Base-by-base conservation (phyloP, 306 rosid species). In the Styphnolobium japonicum region DNA sequence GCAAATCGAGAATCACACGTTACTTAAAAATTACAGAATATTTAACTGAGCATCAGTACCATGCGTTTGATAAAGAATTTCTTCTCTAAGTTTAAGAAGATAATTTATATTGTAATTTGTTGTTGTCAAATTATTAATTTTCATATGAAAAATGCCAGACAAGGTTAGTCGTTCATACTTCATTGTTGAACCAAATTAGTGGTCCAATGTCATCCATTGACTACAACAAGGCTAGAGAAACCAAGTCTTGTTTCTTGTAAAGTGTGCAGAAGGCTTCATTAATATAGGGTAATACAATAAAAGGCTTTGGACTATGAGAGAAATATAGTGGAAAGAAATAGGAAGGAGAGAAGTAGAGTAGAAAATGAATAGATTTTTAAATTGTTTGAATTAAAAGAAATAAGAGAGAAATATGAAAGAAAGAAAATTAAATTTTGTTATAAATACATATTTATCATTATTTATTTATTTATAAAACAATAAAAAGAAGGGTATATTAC, bases 1-100 rank as follows among this genome's bases (percentile, higher is more conserved):
- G 65, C 71, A 75, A 82, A 75, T 48, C 39, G 67, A 46, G 81
- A 21, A 67, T 75, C 77, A 36, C 58, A 66, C 58, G 76, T 56
- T 34, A 21, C 62, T n/a, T 21, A 6, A 29, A 60, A 29, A 34
- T 15, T 31, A 15, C n/a, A 31, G n/a, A 56, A 19, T 57, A 74
- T 56, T 73, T 73, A 75, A 63, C 39, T 10, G 39, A 55, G 5
- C 53, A 43, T 4, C 55, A 18, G 9, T 4, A 21, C 25, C 64
- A 67, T 10, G 71, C 12, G 51, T 1, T 23, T 66, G 16, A 45
- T 39, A 45, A 15, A 43, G 5, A 25, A 43, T 31, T 64, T 75
- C 23, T 65, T 39, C 9, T 27, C 16, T 14, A 39, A 39, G 51
- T 8, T 45, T 8, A 21, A 10, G 18, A 10, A 29, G 0, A 25